Base-by-base conservation (phyloP, 345 rosid genomes). In the Salix purpurea region DNA sequence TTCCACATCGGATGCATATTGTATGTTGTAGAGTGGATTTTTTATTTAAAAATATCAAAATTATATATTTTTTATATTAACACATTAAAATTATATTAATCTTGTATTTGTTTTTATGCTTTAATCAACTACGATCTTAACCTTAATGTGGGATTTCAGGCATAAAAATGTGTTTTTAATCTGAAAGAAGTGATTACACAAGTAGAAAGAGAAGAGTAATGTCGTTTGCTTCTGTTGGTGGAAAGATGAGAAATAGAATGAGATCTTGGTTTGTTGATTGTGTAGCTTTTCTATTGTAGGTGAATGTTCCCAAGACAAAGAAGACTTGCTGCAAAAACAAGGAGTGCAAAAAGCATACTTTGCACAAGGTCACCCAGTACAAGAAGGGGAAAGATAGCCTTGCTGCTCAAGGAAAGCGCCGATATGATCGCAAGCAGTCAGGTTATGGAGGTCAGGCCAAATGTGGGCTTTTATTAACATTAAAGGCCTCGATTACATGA, bases 381-480 rank as follows among this genome's bases (percentile, higher is more conserved):
- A 91, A 89, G 52, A 91, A 91, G 87, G 96, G 97, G 3, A 91
- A 91, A 83, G 97, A 50, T n/a, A n/a, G n/a, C n/a, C n/a, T n/a
- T n/a, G n/a, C n/a, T n/a, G n/a, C n/a, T n/a, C n/a, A n/a, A n/a
- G 96, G 97, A 1, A 91, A 91, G 82, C 84, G 97, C 18, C 97
- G 94, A 81, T 91, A 91, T 73, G 96, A 90, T 56, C 90, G 96
- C 65, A 90, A 91, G 40, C 94, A 91, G 74, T 91, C 96, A 26
- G 96, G 96, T 61, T 91, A 90, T 71, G 96, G 96, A 77, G 96
- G 96, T 60, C 96, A 91, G 82, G 90, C 94, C 66, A 91, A 91
- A 2, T 18, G 23, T 19, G 60, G 23, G 11, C 10, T 18, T 40
- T 52, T 18, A 52, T 52, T 18, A 52, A 6, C 23, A 2, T n/a